Base-by-base conservation (phyloP, 148 eudicot genomes). In the Cornus controversa region DNA sequence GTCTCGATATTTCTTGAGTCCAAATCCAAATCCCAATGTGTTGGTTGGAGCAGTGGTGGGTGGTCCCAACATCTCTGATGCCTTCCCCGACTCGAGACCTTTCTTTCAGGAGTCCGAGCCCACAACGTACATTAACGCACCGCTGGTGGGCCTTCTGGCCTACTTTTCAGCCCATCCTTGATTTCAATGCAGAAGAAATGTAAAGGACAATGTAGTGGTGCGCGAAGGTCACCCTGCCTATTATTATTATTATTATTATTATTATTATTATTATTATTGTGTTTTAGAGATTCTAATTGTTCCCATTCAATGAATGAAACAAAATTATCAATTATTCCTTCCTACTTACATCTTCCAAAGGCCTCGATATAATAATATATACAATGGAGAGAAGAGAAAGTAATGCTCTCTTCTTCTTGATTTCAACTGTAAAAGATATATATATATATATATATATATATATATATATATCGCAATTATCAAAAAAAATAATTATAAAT, bases 61-160 rank as follows among this genome's bases (percentile, higher is more conserved):
- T 62, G 98, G 99, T 79, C 99, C 99, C 4, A 87, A 96, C 73
- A 88, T 80, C 69, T 27, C 94, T 0, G 99, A 96, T 74, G 84
- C 91, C 0, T 93, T 93, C 54, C 95, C 98, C 0, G 99, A 96
- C 80, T 91, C 98, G 0, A 92, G 99, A 91, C 92, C 98, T 1
- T 89, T 70, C 78, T 92, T 91, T 70, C 93, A 92, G 75, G 94
- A 96, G 71, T 87, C 99, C 0, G 98, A 93, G 88, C 99, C 99
- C 85, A 92, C 99, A 5, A 96, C 99, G 3, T 96, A 96, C 64
- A 90, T 93, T 8, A 96, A 96, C 72, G 99, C 99, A 2, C 99
- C 99, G 22, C 74, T 96, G 6, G 97, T 96, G 86, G 99, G 99
- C 84, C 83, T 96, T n/a, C 79, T 96, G 20, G 98, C 86, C 26